A percentile compares a stretch with the other conserved stretches of the same genome.
phyloP scores from a whole-genome alignment of 768 basidiomycete genomes.

The Pulveroboletus ravenelii region DNA sequence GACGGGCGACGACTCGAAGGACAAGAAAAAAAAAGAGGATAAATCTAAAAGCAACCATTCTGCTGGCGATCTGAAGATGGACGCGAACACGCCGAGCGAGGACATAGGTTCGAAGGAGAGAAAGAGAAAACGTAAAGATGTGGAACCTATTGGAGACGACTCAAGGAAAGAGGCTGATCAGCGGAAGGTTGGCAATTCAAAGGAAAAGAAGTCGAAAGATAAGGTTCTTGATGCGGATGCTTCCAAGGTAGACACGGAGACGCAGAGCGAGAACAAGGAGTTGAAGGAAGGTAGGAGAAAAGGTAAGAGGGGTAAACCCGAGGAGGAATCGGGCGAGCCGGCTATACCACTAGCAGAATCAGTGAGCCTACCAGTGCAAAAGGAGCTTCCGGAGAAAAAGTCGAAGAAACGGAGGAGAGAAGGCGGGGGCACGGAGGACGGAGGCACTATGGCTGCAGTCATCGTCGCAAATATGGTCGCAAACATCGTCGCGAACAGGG shows the following conservation, averaged over 20 bases:
- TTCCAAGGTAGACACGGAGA: neutral
- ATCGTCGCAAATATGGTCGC: no score
- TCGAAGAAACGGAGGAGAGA: slow-evolving; percentile 35
- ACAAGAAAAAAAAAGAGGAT: slow-evolving; percentile 17
- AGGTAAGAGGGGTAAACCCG: slow-evolving; percentile 16
- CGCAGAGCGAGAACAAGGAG: neutral
- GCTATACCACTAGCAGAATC: neutral
- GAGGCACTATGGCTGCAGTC: neutral
- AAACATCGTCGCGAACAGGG: slow-evolving; percentile 2
- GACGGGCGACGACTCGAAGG: slow-evolving; percentile 2
- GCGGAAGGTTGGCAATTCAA: neutral
- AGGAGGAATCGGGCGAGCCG: slow-evolving; percentile 19
- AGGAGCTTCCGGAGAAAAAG: slow-evolving; percentile 12
- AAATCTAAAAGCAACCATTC: slow-evolving; percentile 11
- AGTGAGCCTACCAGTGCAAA: slow-evolving; percentile 2
- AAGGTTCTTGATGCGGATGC: neutral
- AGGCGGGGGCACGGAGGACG: slow-evolving; percentile 6
- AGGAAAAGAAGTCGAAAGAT: slow-evolving; percentile 13
- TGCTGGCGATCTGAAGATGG: neutral
- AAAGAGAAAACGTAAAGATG: slow-evolving; percentile 1
- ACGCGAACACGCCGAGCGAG: neutral
- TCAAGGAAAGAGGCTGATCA: neutral
- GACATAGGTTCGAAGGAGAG: slow-evolving; percentile 6
- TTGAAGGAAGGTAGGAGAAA: slow-evolving; percentile 11
- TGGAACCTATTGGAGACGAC: neutral